Percentiles rank a stretch among this genome's conserved stretches.
Conservation (phyloP, 2,329 filamentous ascomycete genomes). For the Penicillium sp. region DNA sequence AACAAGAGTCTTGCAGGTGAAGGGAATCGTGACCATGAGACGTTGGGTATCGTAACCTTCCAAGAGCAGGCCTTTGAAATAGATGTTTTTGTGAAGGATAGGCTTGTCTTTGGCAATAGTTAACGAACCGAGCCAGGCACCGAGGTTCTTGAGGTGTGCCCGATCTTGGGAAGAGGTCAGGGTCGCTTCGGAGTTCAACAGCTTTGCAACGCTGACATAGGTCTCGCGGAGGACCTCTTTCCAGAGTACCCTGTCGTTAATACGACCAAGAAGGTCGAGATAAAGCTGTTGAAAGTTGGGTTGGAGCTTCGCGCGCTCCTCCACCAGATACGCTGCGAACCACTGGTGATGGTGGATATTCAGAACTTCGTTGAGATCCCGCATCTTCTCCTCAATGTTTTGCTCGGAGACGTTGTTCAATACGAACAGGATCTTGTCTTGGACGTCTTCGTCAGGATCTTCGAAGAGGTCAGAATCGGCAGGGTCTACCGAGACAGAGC, state of each 20-base stretch:
- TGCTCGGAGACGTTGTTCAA: constrained; percentile 93
- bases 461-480: constrained; percentile 64
- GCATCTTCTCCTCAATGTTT: constrained; percentile 78
- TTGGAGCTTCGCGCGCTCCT: constrained; percentile 93
- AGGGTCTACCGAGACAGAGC: constrained; percentile 70
- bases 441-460: constrained; percentile 76
- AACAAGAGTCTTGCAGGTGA: constrained; percentile 90
- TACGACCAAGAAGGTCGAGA: constrained; percentile 77
- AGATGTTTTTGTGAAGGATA: constrained; percentile 93
- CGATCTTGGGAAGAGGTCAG: constrained; percentile 80
- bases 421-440: constrained; percentile 92
- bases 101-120: constrained; percentile 92
- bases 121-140: constrained; percentile 85
- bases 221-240: constrained; percentile 89
- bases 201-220: constrained; percentile 75
- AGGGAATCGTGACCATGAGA: constrained; percentile 87
- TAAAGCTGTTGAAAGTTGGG: constrained; percentile 95
- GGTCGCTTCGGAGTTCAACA: constrained; percentile 86
- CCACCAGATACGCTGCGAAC: constrained; percentile 93
- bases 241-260: constrained; percentile 75
- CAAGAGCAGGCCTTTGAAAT: constrained; percentile 90
- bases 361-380: constrained; percentile 72
- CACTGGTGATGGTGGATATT: constrained; percentile 83
- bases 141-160: constrained; percentile 85
- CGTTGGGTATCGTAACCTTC: constrained; percentile 92